Evolutionary conservation across 208 protist species (phyloP), one percentile per base, ranked within the genome.

Genomic region (Herpetomonas tarakana): DNA sequence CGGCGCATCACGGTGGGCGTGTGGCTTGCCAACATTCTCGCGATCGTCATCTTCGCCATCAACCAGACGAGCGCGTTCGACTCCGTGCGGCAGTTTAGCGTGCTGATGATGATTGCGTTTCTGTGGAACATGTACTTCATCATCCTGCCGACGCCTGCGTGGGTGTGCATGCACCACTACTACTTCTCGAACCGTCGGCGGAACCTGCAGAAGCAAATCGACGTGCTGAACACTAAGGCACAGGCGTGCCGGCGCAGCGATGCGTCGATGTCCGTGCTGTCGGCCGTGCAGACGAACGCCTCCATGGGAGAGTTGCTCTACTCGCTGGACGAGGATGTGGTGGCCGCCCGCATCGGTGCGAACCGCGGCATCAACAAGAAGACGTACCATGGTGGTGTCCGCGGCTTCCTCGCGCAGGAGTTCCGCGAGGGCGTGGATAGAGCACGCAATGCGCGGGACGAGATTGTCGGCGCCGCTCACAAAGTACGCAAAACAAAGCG

Each of bases 121-220:
- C 51, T 83, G 58, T 76, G 74, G 63, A 83, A 88, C 70, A 74
- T 83, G 66, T 81, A 83, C 69, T 75, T 65, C 25, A 55, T 83
- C 30, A 50, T 63, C 35, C 59, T 76, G n/a, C 38, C 62, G 22
- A 85, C 74, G n/a, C 78, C 82, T 1, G 73, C 71, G 44, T 60
- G 71, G n/a, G 53, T 86, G n/a, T 58, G 66, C 35, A 24, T 83
- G 14, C 78, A 88, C 62, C 82, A 88, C 68, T 69, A 73, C 61
- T 66, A 81, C 71, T 70, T 88, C 58, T 77, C 71, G 12, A 65
- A 67, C 53, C 54, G 58, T 51, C 52, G 78, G 26, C 76, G 78
- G 46, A 78, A 65, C 56, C 47, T 74, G 52, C 81, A 88, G 62
- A 74, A 72, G 55, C 76, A 73, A 52, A 56, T 51, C 16, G 75